Conservation (phyloP, 768 basidiomycete genomes). For the Xerocomus spinulosus region DNA sequence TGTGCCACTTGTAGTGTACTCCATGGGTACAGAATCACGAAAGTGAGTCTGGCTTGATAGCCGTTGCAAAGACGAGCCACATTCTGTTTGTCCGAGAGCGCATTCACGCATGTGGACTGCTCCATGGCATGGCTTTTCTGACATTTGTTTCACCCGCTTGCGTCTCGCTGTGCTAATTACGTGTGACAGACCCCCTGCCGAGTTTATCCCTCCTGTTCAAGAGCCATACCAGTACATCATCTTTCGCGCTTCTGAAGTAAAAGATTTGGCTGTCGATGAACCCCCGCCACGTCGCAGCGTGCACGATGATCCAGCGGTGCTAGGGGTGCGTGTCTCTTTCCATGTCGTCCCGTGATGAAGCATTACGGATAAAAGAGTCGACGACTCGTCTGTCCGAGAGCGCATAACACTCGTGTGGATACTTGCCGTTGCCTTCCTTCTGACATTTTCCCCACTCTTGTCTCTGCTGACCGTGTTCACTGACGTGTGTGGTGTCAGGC, state of each 20-base stretch:
- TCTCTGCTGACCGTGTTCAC: neutral
- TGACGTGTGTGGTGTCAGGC: slow-evolving; percentile 34
- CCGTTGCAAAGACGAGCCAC: slow-evolving; percentile 27
- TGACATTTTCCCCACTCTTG: slow-evolving; percentile 25
- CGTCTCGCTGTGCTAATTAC: slow-evolving; percentile 22
- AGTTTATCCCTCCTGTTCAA: slow-evolving; percentile 80
- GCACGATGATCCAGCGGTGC: slow-evolving; percentile 80
- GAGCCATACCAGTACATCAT: slow-evolving; percentile 88
- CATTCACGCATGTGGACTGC: slow-evolving; percentile 50
- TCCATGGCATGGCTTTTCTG: slow-evolving; percentile 54
- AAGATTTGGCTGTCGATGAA: slow-evolving; percentile 83
- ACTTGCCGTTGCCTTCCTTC: slow-evolving; percentile 62
- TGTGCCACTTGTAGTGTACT: slow-evolving; percentile 49
- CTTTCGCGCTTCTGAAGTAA: slow-evolving; percentile 86
- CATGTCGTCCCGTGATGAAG: slow-evolving; percentile 32
- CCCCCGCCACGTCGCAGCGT: slow-evolving; percentile 55
- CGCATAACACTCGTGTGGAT: slow-evolving; percentile 47
- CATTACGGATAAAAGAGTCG: slow-evolving; percentile 41
- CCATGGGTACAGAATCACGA: slow-evolving; percentile 84
- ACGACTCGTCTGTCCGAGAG: slow-evolving; percentile 37
- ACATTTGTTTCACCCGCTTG: slow-evolving; percentile 15
- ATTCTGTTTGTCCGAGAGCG: slow-evolving; percentile 39
- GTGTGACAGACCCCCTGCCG: slow-evolving; percentile 53
- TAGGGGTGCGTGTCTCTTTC: slow-evolving; percentile 55
- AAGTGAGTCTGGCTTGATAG: slow-evolving; percentile 44